phyloP scores from a whole-genome alignment of 2,329 filamentous ascomycete species.

The Alternaria infectoria region DNA sequence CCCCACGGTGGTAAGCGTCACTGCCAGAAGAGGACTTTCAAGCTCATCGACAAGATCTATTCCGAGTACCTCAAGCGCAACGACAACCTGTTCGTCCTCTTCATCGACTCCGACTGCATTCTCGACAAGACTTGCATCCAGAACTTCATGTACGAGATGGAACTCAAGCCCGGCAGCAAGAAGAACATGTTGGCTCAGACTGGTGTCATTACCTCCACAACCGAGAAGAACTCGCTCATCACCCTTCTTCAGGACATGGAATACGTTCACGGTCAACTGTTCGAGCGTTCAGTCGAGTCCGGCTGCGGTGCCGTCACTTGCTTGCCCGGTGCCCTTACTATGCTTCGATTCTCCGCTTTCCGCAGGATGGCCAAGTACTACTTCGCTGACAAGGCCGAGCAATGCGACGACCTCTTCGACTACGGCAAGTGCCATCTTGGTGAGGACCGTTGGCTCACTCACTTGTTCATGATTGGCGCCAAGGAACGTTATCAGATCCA shows the following conservation, averaged over 20 bases:
- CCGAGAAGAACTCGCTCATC: slow-evolving; percentile 83
- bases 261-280: slow-evolving; percentile 95
- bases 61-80: slow-evolving; percentile 83
- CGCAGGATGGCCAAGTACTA: slow-evolving; percentile 97
- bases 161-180: slow-evolving; percentile 89
- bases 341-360: slow-evolving; percentile 95
- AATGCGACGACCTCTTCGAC: slow-evolving; percentile 94
- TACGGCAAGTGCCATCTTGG: slow-evolving; percentile 95
- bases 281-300: slow-evolving; percentile 94
- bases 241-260: slow-evolving; percentile 97
- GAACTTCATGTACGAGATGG: slow-evolving; percentile 99
- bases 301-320: slow-evolving; percentile 94
- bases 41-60: slow-evolving; percentile 92
- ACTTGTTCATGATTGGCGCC: slow-evolving; percentile 98
- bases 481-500: slow-evolving; percentile 94
- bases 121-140: slow-evolving; percentile 89
- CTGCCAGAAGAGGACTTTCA: slow-evolving; percentile 92
- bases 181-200: slow-evolving; percentile 97
- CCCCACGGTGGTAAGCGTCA: slow-evolving; percentile 91
- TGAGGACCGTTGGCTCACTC: slow-evolving; percentile 95
- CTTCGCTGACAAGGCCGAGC: slow-evolving; percentile 94
- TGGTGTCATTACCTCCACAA: slow-evolving; percentile 94
- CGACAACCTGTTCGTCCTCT: slow-evolving; percentile 92
- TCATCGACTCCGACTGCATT: slow-evolving; percentile 97
- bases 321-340: slow-evolving; percentile 91